phyloP scores from a whole-genome alignment of 2,329 filamentous ascomycete species.

The Penicillium sp. region DNA sequence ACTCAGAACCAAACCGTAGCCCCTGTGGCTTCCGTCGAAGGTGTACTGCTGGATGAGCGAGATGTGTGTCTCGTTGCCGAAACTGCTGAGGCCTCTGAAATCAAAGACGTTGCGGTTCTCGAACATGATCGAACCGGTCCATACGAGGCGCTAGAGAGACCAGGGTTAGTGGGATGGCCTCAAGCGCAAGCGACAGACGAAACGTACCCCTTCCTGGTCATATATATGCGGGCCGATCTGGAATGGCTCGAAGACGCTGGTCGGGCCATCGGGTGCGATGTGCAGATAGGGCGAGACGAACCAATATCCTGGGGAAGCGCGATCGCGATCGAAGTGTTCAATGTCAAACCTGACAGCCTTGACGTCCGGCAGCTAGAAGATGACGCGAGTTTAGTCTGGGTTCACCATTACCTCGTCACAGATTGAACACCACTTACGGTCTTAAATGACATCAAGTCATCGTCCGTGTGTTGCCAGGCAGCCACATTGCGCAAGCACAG shows the following conservation, averaged over 20 bases:
- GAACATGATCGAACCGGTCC: constrained; percentile 50
- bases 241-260: constrained; percentile 40
- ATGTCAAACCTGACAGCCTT: constrained; percentile 34
- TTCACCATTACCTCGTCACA: not conserved
- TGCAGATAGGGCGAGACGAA: constrained; percentile 53
- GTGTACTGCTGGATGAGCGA: constrained; percentile 46
- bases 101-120: constrained; percentile 53
- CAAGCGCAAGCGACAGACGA: not conserved
- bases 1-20: constrained; percentile 54
- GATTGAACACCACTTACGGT: constrained; percentile 14
- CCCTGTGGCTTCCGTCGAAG: constrained; percentile 42
- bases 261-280: constrained; percentile 30
- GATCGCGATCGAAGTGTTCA: constrained; percentile 30
- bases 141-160: constrained; percentile 45
- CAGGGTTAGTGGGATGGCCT: constrained; percentile 3
- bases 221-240: constrained; percentile 57
- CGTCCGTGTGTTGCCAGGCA: constrained; percentile 19
- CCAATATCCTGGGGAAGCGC: constrained; percentile 50
- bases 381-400: not conserved
- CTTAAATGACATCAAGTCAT: constrained; percentile 25
- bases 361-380: constrained; percentile 28
- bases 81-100: constrained; percentile 47
- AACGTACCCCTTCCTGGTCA: constrained; percentile 50
- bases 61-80: constrained; percentile 49
- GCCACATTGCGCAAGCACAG: constrained; percentile 15